A percentile compares a stretch with the other conserved stretches of the same genome.
Evolutionary conservation across 805 yeast genomes (phyloP).

Genomic region (Sugiyamaella qingdaonensis): DNA sequence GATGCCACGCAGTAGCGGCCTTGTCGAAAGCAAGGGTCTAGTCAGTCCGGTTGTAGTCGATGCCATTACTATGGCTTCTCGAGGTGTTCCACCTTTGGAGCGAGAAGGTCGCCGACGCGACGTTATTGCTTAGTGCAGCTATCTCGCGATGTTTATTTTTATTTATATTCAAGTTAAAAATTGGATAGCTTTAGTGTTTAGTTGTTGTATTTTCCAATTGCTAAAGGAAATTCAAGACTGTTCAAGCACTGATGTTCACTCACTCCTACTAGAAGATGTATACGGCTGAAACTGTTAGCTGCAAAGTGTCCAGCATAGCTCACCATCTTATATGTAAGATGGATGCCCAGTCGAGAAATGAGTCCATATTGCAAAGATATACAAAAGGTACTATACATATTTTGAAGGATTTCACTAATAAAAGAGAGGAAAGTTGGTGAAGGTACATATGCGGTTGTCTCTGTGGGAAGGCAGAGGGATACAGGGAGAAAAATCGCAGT

Average conservation of each 20-base stretch:
- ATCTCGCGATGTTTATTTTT: too few relatives aligned
- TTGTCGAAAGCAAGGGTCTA: conserved; percentile 87
- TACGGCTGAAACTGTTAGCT: background rate
- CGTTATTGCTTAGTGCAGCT: background rate
- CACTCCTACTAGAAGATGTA: too few relatives aligned
- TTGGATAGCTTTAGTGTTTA: too few relatives aligned
- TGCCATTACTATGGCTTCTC: conserved; percentile 42
- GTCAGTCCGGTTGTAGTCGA: conserved; percentile 81
- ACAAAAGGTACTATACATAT: conserved; percentile 16
- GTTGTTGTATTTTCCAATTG: too few relatives aligned
- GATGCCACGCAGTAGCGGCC: conserved; percentile 64
- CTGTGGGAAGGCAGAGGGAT: conserved; percentile 61
- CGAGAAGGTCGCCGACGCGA: conserved; percentile 58
- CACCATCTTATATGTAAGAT: background rate
- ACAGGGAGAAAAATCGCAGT: conserved; percentile 71
- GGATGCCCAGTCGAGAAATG: conserved; percentile 15
- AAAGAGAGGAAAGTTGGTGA: conserved; percentile 89
- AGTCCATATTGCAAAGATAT: conserved; percentile 15
- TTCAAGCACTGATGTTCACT: too few relatives aligned
- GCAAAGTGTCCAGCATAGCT: too few relatives aligned
- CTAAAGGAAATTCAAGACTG: too few relatives aligned
- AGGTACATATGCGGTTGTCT: conserved; percentile 97
- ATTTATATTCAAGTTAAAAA: too few relatives aligned
- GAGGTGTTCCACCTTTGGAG: conserved; percentile 71
- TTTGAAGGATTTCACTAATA: background rate